Base-by-base conservation (phyloP, 2,329 filamentous ascomycete genomes). In the Colletotrichum paranaense region DNA sequence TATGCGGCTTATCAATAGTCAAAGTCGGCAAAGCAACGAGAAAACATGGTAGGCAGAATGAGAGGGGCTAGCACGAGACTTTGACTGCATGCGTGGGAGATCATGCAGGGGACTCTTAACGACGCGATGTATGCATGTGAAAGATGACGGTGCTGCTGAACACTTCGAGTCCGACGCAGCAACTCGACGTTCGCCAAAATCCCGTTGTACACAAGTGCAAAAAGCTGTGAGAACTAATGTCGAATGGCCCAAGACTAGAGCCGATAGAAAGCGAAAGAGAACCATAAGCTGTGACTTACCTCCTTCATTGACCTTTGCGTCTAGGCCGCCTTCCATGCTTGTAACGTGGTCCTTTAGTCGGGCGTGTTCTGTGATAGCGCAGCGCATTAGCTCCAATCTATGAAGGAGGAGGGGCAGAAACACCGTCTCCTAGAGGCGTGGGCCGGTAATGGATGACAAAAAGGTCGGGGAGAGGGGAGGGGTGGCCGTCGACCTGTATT, bases 261-360 rank as follows among this genome's bases (percentile, higher is more conserved):
- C 76, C 74, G 79, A 79, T 62, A 76, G 72, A 79, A 81, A 80
- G 75, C 76, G 78, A 55, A 77, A 9, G 38, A 1, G 14, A 64
- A 22, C 22, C 73, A 49, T 42, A 59, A 62, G 16, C 24, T 63
- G 52, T 55, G 74, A 89, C 93, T 87, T 86, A 95, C 94, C 97
- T 88, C 94, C 97, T 93, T 99, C 97, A 78, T 97, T 89, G 75
- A 99, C 92, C 81, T 90, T 93, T 62, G 96, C 95, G 84, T 98
- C 97, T 22, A 99, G 89, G 77, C 95, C 94, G 75, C 95, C 95
- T 57, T 93, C 90, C 95, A 99, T 97, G 76, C 88, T 90, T 3
- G 92, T 86, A 74, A 99, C 90, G 84, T 98, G 94, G 74, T 98
- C 95, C 83, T 97, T 97, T 70, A 99, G 88, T 79, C 96, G 92